A percentile compares a stretch with the other conserved stretches of the same genome.
Conservation (phyloP, 1,284 basidiomycete genomes). For the Phenoliferia sp. region DNA sequence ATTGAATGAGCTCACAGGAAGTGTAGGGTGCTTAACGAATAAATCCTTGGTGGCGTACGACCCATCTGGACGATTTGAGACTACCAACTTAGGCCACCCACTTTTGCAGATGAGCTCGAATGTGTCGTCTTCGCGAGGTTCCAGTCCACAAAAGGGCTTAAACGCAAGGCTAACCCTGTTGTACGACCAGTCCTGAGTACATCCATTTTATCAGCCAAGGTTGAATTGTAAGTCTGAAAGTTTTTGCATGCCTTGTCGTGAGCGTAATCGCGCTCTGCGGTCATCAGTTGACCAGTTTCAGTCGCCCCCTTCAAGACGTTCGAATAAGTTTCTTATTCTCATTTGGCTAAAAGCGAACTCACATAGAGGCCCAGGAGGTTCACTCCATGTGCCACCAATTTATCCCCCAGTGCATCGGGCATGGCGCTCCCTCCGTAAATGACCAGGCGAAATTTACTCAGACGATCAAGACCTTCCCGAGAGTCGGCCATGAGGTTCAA, state of each 20-base stretch:
- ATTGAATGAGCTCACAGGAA: conserved; percentile 29
- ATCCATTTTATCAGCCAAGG: not conserved
- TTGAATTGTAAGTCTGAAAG: not conserved
- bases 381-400: conserved; percentile 52
- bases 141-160: conserved; percentile 49
- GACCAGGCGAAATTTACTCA: conserved; percentile 53
- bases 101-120: conserved; percentile 55
- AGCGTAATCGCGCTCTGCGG: conserved; percentile 51
- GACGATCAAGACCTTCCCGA: conserved; percentile 48
- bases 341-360: conserved; percentile 31
- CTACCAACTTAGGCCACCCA: conserved; percentile 47
- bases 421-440: conserved; percentile 47
- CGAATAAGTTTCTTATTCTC: not conserved
- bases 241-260: conserved; percentile 47
- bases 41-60: conserved; percentile 59
- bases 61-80: conserved; percentile 54
- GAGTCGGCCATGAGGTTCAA: conserved; percentile 53
- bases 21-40: conserved; percentile 49
- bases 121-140: conserved; percentile 45
- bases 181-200: conserved; percentile 53
- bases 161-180: conserved; percentile 46
- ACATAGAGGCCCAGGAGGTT: conserved; percentile 55
- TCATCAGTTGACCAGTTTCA: conserved; percentile 48
- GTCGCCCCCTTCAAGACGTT: conserved; percentile 31
- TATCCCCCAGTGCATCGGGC: conserved; percentile 54